Base-by-base conservation (phyloP, 2,329 filamentous ascomycete species). In the Alternaria consortialis region DNA sequence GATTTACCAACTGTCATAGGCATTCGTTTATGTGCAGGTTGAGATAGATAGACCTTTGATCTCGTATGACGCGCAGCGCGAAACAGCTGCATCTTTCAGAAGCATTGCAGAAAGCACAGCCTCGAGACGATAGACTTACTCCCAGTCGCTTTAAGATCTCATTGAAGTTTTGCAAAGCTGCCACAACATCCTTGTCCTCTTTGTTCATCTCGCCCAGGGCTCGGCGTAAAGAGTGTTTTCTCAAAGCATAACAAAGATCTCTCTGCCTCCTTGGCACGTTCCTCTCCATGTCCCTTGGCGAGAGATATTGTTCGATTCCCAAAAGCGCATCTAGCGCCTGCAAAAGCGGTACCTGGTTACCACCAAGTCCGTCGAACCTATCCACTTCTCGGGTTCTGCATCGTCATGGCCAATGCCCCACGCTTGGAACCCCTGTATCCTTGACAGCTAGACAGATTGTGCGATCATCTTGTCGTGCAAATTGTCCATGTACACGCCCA, bases 1-100 rank as follows among this genome's bases (percentile, higher is more conserved):
- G 57, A 59, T 23, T 55, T 59, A 2, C 57, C 57, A 42, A 51
- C 57, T 15, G 57, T 55, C 57, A 59, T 59, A 7, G 44, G 50
- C 12, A 50, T 12, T 47, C 57, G 37, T 23, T 59, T 51, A 8
- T 51, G 57, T 7, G 57, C 57, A 9, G 57, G 51, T 9, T 59
- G 42, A 25, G 50, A 50, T 20, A 59, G 57, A 42, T 55, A 59
- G 11, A 29, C 20, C 46, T 23, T 60, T 17, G 50, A 12, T 5
- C 57, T 42, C 39, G 7, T 56, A 7, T 46, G 52, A 47, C 52
- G 58, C n/a, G 53, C 47, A 8, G 53, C 37, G 5, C 58, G 46
- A 39, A 60, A 60, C 29, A 60, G 17, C 53, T 60, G 37, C 29
- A 17, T 15, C 23, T 42, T 15, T 27, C 36, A 37, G 36, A 25